Base-by-base conservation (phyloP, 2,329 filamentous ascomycete genomes). In the Botryotinia narcissicola region DNA sequence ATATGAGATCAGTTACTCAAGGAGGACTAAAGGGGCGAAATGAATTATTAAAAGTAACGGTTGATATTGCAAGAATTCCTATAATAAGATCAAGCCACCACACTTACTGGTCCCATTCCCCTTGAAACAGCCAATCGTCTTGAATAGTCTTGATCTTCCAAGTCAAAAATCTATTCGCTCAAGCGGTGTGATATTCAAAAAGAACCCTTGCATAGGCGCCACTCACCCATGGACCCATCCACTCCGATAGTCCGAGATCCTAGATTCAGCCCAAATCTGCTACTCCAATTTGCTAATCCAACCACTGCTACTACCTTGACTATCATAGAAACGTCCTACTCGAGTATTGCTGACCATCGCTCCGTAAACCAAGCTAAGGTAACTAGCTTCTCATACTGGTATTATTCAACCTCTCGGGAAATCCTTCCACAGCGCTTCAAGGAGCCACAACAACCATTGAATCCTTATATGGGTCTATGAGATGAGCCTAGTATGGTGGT, bases 351-450 rank as follows among this genome's bases (percentile, higher is more conserved):
- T 59, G 25, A 40, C 51, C 66, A 8, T 37, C n/a, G 12, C 35
- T 42, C 67, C 67, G 35, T 59, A 35, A 29, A 42, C 51, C 16
- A 57, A 57, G 51, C 25, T 22, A 54, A 54, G 35, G 10, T 57
- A 57, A 35, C 46, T 40, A 18, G 46, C 37, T 66, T 35, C 54
- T 60, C 37, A 25, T 25, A 35, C n/a, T 60, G 10, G 22, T 68
- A 29, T 29, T n/a, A 46, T 29, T 22, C 25, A 37, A 57, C 51
- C n/a, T 42, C 59, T 71, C 54, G 51, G 51, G 6, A 51, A 69
- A 69, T 61, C 63, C 63, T 72, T 69, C 40, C 42, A 44, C 71
- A 51, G 71, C 71, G 71, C 62, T 72, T 72, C 62, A 60, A 72
- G 71, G 48, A 61, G 57, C 40, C 40, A 67, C 61, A 67, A 59